Percentiles rank a stretch among this genome's conserved stretches.
Conservation (phyloP, 768 basidiomycete genomes). For the Tubosaeta sp. region DNA sequence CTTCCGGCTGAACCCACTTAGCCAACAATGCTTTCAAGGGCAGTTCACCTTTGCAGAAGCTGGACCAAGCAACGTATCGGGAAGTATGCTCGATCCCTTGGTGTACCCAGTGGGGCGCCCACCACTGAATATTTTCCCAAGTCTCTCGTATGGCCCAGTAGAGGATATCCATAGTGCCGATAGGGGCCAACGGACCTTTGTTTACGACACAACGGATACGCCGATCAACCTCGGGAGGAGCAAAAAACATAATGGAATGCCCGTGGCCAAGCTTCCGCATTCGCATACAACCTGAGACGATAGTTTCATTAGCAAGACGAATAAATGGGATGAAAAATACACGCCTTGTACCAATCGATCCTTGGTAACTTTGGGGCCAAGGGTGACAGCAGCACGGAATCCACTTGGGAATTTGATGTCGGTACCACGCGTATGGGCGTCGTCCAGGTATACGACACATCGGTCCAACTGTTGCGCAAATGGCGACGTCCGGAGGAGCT, state of each 20-base stretch:
- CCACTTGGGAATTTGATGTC: conserved; percentile 14
- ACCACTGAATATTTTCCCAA: conserved; percentile 35
- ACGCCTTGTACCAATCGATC: conserved; percentile 15
- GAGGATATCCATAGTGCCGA: conserved; percentile 33
- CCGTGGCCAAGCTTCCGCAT: conserved; percentile 47
- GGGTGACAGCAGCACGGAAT: conserved; percentile 14
- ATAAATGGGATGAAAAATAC: neutral
- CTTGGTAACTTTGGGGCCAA: conserved; percentile 16
- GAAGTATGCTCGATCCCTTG: conserved; percentile 37
- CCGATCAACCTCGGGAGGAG: conserved; percentile 40
- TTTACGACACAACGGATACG: conserved; percentile 30
- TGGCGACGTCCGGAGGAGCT: conserved; percentile 36
- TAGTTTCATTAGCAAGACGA: neutral
- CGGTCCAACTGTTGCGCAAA: conserved; percentile 2
- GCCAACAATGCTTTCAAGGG: neutral
- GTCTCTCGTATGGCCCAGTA: conserved; percentile 44
- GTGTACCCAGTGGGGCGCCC: conserved; percentile 39
- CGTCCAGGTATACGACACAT: conserved; percentile 14
- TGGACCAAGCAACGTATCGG: conserved; percentile 22
- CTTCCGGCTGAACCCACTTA: conserved; percentile 40
- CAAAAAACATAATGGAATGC: conserved; percentile 47
- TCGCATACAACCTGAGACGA: conserved; percentile 46
- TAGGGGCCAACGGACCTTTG: conserved; percentile 1
- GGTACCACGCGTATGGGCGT: conserved; percentile 17
- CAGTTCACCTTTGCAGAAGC: conserved; percentile 9